Percentiles rank a stretch among this genome's conserved stretches.
Evolutionary conservation across 805 yeast genomes (phyloP).

Genomic region (Nakazawaea ambrosiae): DNA sequence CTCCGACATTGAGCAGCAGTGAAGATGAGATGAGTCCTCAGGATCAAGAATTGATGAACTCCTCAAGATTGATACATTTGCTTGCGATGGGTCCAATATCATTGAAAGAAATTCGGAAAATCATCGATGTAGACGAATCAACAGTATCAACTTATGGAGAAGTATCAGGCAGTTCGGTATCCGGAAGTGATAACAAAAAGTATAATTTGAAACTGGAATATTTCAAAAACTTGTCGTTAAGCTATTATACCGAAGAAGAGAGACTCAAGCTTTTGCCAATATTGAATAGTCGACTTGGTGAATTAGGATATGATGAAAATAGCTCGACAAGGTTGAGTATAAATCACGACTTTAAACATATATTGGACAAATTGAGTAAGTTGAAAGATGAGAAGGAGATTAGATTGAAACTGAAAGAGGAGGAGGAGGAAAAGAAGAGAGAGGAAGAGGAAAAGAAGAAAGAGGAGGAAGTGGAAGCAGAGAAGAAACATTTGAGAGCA

Average conservation of each 20-base stretch:
- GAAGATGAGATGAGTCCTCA: not conserved
- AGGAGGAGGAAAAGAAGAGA: not conserved
- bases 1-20: not conserved
- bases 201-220: constrained; percentile 29
- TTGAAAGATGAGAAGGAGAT: not conserved
- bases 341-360: not conserved
- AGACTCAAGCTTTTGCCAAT: not conserved
- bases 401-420: not conserved
- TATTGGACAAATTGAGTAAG: not conserved
- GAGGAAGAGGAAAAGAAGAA: constrained; percentile 1
- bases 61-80: constrained; percentile 33
- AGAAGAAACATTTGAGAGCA: not conserved
- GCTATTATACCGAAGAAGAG: not conserved
- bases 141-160: too few species aligned
- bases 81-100: constrained; percentile 44
- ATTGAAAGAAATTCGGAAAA: constrained; percentile 22
- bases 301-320: constrained; percentile 2
- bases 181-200: too few species aligned
- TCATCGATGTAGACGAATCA: too few species aligned
- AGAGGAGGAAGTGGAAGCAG: not conserved
- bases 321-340: not conserved
- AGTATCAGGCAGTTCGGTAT: too few species aligned
- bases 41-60: constrained; percentile 12
- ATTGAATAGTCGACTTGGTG: not conserved
- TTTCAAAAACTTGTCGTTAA: constrained; percentile 19